phyloP scores from a whole-genome alignment of 2,329 filamentous ascomycete species.

The Exophiala dermatitidis region DNA sequence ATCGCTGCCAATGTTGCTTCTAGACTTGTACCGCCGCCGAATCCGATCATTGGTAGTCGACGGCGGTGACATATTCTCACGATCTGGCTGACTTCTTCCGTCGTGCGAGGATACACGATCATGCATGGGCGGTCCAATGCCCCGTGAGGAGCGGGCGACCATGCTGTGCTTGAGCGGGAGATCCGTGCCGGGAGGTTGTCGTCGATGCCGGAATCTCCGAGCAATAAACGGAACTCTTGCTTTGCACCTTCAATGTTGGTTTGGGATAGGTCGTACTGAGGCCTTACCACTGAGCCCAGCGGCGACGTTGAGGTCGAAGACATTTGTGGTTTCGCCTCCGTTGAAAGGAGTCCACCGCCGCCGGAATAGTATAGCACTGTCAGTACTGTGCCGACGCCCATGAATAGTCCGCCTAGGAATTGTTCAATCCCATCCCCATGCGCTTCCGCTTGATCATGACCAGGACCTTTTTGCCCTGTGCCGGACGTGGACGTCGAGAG shows the following conservation, averaged over 20 bases:
- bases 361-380: slow-evolving; percentile 2
- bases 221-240: not conserved
- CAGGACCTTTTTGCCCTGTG: no score
- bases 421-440: not conserved
- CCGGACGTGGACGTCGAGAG: no score
- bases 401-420: slow-evolving; percentile 1
- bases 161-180: slow-evolving; percentile 46
- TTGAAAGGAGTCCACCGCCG: not conserved
- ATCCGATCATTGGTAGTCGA: slow-evolving; percentile 71
- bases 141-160: slow-evolving; percentile 5
- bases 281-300: not conserved
- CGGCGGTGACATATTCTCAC: slow-evolving; percentile 69
- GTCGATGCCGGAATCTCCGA: slow-evolving; percentile 33
- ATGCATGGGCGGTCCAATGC: slow-evolving; percentile 2
- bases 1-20: slow-evolving; percentile 87
- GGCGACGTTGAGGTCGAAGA: slow-evolving; percentile 1
- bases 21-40: slow-evolving; percentile 67
- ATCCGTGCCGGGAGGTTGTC: slow-evolving; percentile 58
- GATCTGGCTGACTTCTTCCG: slow-evolving; percentile 57
- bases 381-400: not conserved
- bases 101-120: slow-evolving; percentile 45
- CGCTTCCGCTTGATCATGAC: not conserved
- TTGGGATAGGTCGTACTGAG: not conserved
- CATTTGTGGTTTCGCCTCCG: not conserved
- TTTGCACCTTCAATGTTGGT: slow-evolving; percentile 1